Conservation (phyloP, 2,329 filamentous ascomycete genomes). For the Colletotrichum incanum region DNA sequence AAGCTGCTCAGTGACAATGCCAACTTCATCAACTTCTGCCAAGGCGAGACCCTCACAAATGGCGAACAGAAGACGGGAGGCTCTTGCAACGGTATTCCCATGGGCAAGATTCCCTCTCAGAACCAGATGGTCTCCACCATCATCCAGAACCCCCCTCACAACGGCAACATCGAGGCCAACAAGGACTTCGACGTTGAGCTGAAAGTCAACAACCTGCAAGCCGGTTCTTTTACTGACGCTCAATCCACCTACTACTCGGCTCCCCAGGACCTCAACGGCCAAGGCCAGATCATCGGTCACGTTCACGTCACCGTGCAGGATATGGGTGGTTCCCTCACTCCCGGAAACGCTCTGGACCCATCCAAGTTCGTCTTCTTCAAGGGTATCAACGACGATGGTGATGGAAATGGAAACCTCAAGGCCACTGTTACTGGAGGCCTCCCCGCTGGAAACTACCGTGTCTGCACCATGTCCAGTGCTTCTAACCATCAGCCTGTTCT, state of each 20-base stretch:
- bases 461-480: slow-evolving; percentile 76
- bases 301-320: slow-evolving; percentile 73
- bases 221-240: slow-evolving; percentile 75
- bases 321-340: slow-evolving; percentile 66
- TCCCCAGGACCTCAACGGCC: slow-evolving; percentile 66
- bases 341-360: slow-evolving; percentile 67
- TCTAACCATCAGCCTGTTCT: slow-evolving; percentile 77
- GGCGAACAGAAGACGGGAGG: slow-evolving; percentile 71
- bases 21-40: slow-evolving; percentile 78
- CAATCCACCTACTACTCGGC: slow-evolving; percentile 73
- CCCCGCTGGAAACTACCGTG: slow-evolving; percentile 74
- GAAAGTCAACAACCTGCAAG: slow-evolving; percentile 66
- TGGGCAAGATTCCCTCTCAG: slow-evolving; percentile 73
- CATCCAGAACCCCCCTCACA: slow-evolving; percentile 68
- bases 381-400: slow-evolving; percentile 75
- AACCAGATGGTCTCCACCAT: slow-evolving; percentile 72
- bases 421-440: slow-evolving; percentile 72
- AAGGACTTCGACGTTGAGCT: slow-evolving; percentile 69
- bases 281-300: slow-evolving; percentile 70
- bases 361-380: slow-evolving; percentile 75
- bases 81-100: slow-evolving; percentile 76
- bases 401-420: slow-evolving; percentile 68
- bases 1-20: slow-evolving; percentile 61
- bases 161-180: slow-evolving; percentile 62
- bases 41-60: slow-evolving; percentile 70